Conservation (phyloP, 305 asterid species). For the Fraxinus latifolia region DNA sequence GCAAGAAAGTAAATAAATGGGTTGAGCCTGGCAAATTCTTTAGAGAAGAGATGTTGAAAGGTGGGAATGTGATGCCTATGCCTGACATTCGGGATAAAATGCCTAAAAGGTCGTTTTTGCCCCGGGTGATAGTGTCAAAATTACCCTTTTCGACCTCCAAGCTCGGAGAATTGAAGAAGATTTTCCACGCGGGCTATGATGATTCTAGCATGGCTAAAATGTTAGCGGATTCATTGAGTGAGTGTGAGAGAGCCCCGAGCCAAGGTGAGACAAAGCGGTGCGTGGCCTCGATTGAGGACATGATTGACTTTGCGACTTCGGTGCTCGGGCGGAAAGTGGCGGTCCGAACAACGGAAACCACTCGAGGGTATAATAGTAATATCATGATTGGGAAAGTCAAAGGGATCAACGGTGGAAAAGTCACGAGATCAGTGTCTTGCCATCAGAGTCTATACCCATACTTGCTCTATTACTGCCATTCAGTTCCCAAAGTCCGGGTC, state of each 20-base stretch:
- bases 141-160: constrained; percentile 69
- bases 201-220: constrained; percentile 46
- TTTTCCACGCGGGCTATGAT: constrained; percentile 57
- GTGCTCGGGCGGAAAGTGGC: constrained; percentile 59
- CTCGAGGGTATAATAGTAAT: constrained; percentile 37
- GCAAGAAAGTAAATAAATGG: constrained; percentile 39
- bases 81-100: constrained; percentile 78
- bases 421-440: constrained; percentile 75
- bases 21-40: constrained; percentile 83
- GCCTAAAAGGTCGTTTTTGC: constrained; percentile 86
- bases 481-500: constrained; percentile 84
- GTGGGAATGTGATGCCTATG: constrained; percentile 64
- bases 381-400: constrained; percentile 53
- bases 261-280: constrained; percentile 69
- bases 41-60: constrained; percentile 57
- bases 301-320: constrained; percentile 77
- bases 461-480: constrained; percentile 77
- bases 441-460: constrained; percentile 81
- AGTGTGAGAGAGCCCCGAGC: constrained; percentile 71
- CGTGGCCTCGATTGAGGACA: constrained; percentile 69
- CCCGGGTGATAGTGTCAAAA: constrained; percentile 59
- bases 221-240: constrained; percentile 38
- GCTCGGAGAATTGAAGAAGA: constrained; percentile 33
- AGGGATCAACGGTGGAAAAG: constrained; percentile 59
- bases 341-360: constrained; percentile 54